phyloP scores from a whole-genome alignment of 306 rosid species.

The Echinosophora koreensis region DNA sequence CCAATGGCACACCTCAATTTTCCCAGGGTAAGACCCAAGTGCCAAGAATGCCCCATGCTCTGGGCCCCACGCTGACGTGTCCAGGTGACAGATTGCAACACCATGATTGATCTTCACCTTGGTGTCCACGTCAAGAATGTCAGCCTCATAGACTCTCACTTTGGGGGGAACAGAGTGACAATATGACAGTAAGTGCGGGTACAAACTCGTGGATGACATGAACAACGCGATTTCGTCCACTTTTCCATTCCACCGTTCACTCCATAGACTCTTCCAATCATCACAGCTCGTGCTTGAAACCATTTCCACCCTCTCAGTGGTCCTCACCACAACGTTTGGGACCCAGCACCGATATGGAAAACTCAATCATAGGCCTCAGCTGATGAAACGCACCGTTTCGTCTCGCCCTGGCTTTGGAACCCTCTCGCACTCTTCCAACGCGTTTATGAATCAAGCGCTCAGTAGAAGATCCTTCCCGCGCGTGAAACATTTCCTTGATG shows the following conservation, averaged over 20 bases:
- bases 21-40: conserved; percentile 47
- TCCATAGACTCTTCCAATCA: conserved; percentile 64
- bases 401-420: conserved; percentile 72
- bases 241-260: conserved; percentile 76
- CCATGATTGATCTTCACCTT: conserved; percentile 55
- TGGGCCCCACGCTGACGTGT: conserved; percentile 84
- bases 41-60: conserved; percentile 81
- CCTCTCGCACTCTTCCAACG: conserved; percentile 74
- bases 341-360: conserved; percentile 65
- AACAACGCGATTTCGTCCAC: conserved; percentile 74
- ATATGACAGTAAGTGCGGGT: conserved; percentile 84
- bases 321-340: conserved; percentile 49
- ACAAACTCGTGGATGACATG: conserved; percentile 90
- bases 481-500: conserved; percentile 56
- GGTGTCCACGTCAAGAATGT: conserved; percentile 56
- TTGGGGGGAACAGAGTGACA: conserved; percentile 91
- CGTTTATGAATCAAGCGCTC: conserved; percentile 59
- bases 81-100: conserved; percentile 80
- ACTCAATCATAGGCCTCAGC: conserved; percentile 80
- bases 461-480: conserved; percentile 51
- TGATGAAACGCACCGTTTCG: conserved; percentile 80
- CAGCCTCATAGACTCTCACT: conserved; percentile 79
- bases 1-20: conserved; percentile 54
- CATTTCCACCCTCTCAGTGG: conserved; percentile 61
- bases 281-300: conserved; percentile 63